Evolutionary conservation across 805 yeast genomes (phyloP).

Genomic region (Lipomyces kockii): DNA sequence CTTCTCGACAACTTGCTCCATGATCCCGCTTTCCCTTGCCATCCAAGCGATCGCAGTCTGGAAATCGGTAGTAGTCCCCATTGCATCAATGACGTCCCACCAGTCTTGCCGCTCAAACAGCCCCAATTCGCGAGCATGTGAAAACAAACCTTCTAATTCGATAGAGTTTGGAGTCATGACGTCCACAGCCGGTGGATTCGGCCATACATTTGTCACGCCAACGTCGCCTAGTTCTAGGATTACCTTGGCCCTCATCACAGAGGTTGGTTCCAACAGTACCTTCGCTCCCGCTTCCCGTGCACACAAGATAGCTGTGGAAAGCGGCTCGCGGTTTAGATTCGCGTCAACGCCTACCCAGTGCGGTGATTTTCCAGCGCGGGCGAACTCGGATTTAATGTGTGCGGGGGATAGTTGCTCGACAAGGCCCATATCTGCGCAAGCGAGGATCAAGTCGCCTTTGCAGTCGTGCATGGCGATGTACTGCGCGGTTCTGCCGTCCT

Average conservation of each 20-base stretch:
- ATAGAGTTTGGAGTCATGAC: constrained; percentile 70
- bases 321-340: constrained; percentile 57
- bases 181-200: constrained; percentile 38
- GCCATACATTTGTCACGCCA: background rate
- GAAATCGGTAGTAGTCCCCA: constrained; percentile 55
- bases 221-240: constrained; percentile 38
- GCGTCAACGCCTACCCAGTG: constrained; percentile 64
- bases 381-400: constrained; percentile 52
- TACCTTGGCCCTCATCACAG: constrained; percentile 60
- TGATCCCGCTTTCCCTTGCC: constrained; percentile 47
- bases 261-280: constrained; percentile 76
- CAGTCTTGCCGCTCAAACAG: constrained; percentile 61
- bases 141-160: constrained; percentile 63
- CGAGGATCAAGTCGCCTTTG: constrained; percentile 68
- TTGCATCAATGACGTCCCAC: constrained; percentile 73
- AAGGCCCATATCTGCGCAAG: constrained; percentile 85
- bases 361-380: constrained; percentile 42
- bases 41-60: constrained; percentile 45
- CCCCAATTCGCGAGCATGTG: constrained; percentile 52
- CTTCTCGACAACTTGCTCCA: constrained; percentile 39
- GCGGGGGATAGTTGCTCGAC: constrained; percentile 53
- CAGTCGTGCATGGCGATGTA: constrained; percentile 70
- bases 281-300: constrained; percentile 41
- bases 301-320: constrained; percentile 48
- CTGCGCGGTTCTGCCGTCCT: constrained; percentile 61